Evolutionary conservation across 306 rosid species (phyloP).

Genomic region (Parietaria judaica): DNA sequence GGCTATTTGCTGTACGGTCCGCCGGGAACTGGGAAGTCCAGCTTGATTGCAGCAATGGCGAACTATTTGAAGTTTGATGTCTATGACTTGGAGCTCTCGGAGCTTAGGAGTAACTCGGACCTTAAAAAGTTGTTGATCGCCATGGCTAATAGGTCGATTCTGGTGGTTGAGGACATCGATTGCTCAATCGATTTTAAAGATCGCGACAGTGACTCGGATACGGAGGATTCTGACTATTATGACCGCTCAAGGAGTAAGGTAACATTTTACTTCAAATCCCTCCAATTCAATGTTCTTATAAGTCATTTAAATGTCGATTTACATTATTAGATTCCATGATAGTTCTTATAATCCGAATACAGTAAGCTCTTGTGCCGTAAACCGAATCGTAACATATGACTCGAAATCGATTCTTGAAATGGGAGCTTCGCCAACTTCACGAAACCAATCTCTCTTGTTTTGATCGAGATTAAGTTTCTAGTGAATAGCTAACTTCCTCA

Average conservation of each 20-base stretch:
- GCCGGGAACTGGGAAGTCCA: slow-evolving; percentile 79
- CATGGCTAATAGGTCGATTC: slow-evolving; percentile 52
- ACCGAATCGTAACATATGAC: neutral
- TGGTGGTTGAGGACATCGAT: slow-evolving; percentile 75
- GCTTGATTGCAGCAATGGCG: slow-evolving; percentile 83
- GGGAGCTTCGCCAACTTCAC: too few species aligned
- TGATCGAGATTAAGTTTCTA: too few species aligned
- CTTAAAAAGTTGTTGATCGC: slow-evolving; percentile 43
- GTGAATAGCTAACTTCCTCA: too few species aligned
- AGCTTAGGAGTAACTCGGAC: slow-evolving; percentile 22
- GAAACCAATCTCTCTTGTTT: too few species aligned
- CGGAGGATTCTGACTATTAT: slow-evolving; percentile 12
- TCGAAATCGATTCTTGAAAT: neutral
- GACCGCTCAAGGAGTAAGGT: neutral
- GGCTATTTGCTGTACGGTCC: slow-evolving; percentile 73
- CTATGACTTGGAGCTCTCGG: slow-evolving; percentile 63
- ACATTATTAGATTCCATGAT: too few species aligned
- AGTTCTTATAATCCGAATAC: too few species aligned
- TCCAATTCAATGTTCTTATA: too few species aligned
- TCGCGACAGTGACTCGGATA: slow-evolving; percentile 24
- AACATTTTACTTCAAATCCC: too few species aligned
- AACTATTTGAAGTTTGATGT: slow-evolving; percentile 55
- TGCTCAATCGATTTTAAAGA: slow-evolving; percentile 43
- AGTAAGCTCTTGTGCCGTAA: too few species aligned
- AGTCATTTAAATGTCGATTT: neutral